These are phyloP conservation scores for Punica granatum DNA, from an alignment of 345 rosid species.

Conservation along the genomic window DNA sequence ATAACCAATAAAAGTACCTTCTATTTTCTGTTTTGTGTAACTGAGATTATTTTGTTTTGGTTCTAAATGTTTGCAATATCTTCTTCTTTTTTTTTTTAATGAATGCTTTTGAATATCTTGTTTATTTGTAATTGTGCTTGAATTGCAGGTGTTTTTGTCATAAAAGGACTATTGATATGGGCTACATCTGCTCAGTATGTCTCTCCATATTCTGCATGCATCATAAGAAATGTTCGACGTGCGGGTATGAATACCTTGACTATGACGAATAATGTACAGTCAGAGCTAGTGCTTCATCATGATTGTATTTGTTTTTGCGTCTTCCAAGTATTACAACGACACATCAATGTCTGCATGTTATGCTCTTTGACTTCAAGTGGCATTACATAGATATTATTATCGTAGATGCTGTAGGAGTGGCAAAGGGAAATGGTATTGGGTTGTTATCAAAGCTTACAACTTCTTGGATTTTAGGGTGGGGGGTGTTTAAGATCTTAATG, in stretches of 20 bases:
- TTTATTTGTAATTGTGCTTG: constrained; percentile 1
- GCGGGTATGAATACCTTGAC: constrained; percentile 52
- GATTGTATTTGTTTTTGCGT: neutral
- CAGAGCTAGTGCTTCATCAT: neutral
- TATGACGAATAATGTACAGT: neutral
- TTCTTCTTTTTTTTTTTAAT: too few relatives aligned
- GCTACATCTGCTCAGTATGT: constrained; percentile 90
- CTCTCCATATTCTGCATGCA: constrained; percentile 90
- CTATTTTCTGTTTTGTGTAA: neutral
- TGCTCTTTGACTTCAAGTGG: neutral
- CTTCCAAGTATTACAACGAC: too few relatives aligned
- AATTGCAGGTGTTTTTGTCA: constrained; percentile 92
- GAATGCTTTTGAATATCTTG: neutral
- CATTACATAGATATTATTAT: neutral
- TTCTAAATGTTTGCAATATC: neutral
- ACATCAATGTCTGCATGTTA: too few relatives aligned
- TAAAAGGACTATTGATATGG: constrained; percentile 90
- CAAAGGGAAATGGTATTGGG: neutral
- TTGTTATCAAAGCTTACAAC: neutral
- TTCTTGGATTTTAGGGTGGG: too few relatives aligned
- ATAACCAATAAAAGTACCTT: neutral
- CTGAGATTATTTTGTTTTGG: neutral
- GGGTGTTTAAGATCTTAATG: neutral
- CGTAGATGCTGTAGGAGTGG: neutral
- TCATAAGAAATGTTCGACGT: constrained; percentile 85